Evolutionary conservation across 2,329 filamentous ascomycete species (phyloP).

Genomic region (Aureobasidium subglaciale): DNA sequence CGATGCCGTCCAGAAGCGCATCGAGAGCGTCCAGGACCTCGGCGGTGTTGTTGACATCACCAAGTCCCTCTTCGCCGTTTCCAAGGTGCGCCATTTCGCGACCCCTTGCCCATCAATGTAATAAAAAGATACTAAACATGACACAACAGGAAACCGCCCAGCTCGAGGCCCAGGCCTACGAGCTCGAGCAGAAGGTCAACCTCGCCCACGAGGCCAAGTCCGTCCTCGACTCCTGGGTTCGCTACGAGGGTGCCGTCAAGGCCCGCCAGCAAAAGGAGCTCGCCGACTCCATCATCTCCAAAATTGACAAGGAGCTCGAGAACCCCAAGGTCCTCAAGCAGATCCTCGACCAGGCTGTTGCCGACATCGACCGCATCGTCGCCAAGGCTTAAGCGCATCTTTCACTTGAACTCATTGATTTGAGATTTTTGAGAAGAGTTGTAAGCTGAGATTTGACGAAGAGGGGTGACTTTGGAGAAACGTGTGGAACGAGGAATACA

Average conservation of each 20-base stretch:
- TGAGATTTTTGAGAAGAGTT: neutral
- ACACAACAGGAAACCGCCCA: conserved; percentile 79
- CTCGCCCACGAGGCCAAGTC: conserved; percentile 87
- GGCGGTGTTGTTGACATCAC: conserved; percentile 90
- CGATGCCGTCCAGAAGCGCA: conserved; percentile 87
- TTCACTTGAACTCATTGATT: neutral
- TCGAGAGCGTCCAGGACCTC: conserved; percentile 91
- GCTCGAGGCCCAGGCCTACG: conserved; percentile 91
- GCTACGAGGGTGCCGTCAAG: conserved; percentile 98
- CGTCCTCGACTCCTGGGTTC: conserved; percentile 96
- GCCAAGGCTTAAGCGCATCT: conserved; percentile 9
- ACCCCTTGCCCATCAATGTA: neutral
- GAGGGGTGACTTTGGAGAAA: neutral
- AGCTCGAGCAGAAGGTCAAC: conserved; percentile 94
- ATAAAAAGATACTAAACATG: conserved; percentile 15
- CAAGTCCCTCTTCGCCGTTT: conserved; percentile 94
- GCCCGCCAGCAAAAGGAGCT: conserved; percentile 96
- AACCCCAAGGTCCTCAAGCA: conserved; percentile 96
- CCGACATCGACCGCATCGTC: conserved; percentile 70
- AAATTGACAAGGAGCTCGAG: conserved; percentile 98
- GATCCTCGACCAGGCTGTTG: conserved; percentile 93
- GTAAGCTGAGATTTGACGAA: neutral
- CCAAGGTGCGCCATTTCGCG: no score
- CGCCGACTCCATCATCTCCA: conserved; percentile 84
- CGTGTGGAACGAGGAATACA: neutral